Percentiles rank a stretch among this genome's conserved stretches.
phyloP scores from a whole-genome alignment of 2,329 filamentous ascomycete species.

The Cladosporium cucumerinum region DNA sequence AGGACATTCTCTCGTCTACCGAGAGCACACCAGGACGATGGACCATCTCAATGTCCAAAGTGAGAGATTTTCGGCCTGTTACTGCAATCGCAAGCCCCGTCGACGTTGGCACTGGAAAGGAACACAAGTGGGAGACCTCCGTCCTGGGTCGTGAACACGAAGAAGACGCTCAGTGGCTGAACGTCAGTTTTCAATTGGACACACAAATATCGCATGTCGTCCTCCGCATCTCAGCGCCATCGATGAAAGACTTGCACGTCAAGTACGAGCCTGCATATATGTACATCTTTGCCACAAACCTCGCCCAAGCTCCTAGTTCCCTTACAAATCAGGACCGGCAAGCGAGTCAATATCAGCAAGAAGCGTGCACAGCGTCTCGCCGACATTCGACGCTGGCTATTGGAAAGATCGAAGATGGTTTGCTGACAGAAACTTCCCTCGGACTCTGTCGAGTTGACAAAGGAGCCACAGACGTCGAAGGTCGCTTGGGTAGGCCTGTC shows the following conservation, averaged over 20 bases:
- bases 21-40: neutral
- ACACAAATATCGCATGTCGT: neutral
- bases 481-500: neutral
- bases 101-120: neutral
- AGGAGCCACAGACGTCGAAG: neutral
- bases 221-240: neutral
- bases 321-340: neutral
- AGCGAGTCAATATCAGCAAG: neutral
- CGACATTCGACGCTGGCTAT: neutral
- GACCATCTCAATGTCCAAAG: neutral
- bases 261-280: neutral
- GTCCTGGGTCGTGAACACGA: neutral
- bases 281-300: neutral
- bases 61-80: neutral
- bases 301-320: neutral
- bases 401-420: neutral
- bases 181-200: neutral
- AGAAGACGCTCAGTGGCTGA: neutral
- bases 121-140: neutral
- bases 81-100: neutral
- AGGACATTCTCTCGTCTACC: neutral
- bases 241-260: neutral
- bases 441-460: neutral
- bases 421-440: neutral
- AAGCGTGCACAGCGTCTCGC: neutral